Evolutionary conservation across 2,329 filamentous ascomycete genomes (phyloP), one percentile per base, ranked within the genome.

Genomic region (Ophiocordyceps polyrhachis-furcata): DNA sequence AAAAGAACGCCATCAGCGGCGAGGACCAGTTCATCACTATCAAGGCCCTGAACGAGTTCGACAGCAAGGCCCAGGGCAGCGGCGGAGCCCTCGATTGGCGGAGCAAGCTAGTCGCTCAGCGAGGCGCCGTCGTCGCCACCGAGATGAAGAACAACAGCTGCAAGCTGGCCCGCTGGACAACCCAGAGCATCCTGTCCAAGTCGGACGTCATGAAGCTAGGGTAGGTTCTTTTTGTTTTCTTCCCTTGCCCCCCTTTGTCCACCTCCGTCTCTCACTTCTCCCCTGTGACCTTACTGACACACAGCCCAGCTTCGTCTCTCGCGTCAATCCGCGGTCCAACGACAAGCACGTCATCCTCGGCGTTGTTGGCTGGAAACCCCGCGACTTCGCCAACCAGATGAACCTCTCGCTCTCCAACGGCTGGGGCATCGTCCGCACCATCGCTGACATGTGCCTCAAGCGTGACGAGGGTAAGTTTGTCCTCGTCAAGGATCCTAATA

Each of bases 141-240:
- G 91, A 98, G 71, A 98, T 98, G 91, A 98, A 98, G 84, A 98
- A 98, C 78, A 98, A 98, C 76, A 87, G 80, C 60, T 93, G 86
- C 82, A 98, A 98, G 73, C 80, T 98, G 50, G 91, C 91, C 47
- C 75, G 91, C 62, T 98, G 91, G 91, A 94, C 91, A 29, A 86
- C 89, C 40, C 91, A 98, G 72, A 85, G 83, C 59, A 95, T 98
- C 58, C 77, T 98, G 47, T 88, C 89, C 62, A 88, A 88, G 68
- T 88, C 91, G n/a, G 91, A 98, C 61, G 73, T 87, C 53, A 95
- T 98, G 87, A 98, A 96, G 73, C 79, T 98, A 62, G 91, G 86
- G 83, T 88, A 71, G 52, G 79, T 71, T 40, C 49, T 31, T 40
- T 29, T 23, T 72, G 40, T 49, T 35, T 40, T 29, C 23, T 45